Percentiles rank a stretch among this genome's conserved stretches.
Evolutionary conservation across 2,329 filamentous ascomycete species (phyloP).

Genomic region (Neopestalotiopsis sp.): DNA sequence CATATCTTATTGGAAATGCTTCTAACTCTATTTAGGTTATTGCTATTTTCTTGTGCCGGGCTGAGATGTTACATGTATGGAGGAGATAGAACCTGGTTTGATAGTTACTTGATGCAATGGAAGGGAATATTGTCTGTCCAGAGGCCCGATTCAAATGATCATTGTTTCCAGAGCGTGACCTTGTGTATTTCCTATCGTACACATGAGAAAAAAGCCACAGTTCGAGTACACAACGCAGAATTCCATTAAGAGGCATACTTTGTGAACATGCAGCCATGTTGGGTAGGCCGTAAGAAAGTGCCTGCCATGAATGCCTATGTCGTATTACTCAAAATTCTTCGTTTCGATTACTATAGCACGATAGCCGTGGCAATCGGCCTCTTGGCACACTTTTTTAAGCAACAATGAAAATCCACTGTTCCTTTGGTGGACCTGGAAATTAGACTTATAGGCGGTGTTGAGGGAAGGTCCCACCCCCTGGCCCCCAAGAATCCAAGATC

Average conservation of each 20-base stretch:
- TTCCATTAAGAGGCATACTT: no score
- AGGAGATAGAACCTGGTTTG: not conserved
- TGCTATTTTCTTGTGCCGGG: conserved; percentile 17
- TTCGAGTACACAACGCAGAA: no score
- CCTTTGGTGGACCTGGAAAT: not conserved
- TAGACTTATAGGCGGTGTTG: not conserved
- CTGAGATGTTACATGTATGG: conserved; percentile 22
- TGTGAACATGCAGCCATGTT: no score
- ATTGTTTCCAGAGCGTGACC: no score
- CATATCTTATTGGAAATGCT: not conserved
- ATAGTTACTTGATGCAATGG: no score
- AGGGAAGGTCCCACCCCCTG: not conserved
- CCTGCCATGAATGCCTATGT: not conserved
- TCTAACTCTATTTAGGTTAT: conserved; percentile 4
- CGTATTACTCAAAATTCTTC: not conserved
- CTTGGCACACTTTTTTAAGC: not conserved
- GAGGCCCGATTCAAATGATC: no score
- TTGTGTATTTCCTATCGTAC: no score
- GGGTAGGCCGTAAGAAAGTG: no score
- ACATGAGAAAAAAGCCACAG: no score
- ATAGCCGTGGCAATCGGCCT: not conserved
- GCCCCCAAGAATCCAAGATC: not conserved
- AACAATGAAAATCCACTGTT: not conserved
- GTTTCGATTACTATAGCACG: not conserved
- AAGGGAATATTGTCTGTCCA: no score